Conservation (phyloP, 805 yeast species). For the Lipomyces mesembrius region DNA sequence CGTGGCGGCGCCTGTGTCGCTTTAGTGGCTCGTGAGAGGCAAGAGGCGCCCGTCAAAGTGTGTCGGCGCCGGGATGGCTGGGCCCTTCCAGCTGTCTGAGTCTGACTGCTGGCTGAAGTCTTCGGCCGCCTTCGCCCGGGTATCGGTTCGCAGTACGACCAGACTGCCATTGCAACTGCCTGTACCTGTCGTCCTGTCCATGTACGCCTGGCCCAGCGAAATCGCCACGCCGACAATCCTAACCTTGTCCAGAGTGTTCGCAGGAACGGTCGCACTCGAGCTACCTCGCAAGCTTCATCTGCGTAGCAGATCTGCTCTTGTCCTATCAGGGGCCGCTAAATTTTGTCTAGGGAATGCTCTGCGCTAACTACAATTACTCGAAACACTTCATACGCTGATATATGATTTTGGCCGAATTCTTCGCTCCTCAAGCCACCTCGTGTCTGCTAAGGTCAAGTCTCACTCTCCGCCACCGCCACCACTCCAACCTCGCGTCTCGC, state of each 20-base stretch:
- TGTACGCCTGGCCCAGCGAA: neutral
- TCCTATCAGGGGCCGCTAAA: too few relatives aligned
- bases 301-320: too few relatives aligned
- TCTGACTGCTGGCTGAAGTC: neutral
- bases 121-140: neutral
- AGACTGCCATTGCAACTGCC: neutral
- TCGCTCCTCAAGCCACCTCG: too few relatives aligned
- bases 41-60: constrained; percentile 1
- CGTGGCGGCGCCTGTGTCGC: neutral
- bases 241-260: too few relatives aligned
- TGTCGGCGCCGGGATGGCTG: neutral
- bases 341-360: too few relatives aligned
- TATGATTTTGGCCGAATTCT: too few relatives aligned
- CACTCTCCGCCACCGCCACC: neutral
- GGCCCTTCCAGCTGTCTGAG: neutral
- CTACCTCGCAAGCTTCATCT: too few relatives aligned
- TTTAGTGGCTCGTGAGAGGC: neutral
- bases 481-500: neutral
- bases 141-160: neutral
- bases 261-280: neutral
- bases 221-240: too few relatives aligned
- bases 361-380: too few relatives aligned
- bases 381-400: too few relatives aligned
- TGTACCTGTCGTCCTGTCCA: neutral
- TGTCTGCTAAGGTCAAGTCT: too few relatives aligned